Percentiles rank a stretch among this genome's conserved stretches.
phyloP scores from a whole-genome alignment of 768 basidiomycete genomes.

The Strobilomyces confusus region DNA sequence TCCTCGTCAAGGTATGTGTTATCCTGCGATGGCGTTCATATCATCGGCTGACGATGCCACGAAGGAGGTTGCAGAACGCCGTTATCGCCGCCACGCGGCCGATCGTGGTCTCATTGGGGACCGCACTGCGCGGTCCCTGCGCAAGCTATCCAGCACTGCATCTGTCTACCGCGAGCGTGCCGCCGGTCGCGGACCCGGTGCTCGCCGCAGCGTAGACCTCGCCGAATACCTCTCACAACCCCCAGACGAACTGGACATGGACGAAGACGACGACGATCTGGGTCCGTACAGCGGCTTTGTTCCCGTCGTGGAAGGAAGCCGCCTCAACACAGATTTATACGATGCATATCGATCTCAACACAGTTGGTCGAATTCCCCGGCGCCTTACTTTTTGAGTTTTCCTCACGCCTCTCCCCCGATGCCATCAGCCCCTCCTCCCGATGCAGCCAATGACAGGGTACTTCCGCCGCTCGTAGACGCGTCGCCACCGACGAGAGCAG shows the following conservation, averaged over 20 bases:
- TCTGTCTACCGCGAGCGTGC: constrained; percentile 51
- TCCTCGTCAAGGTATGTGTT: constrained; percentile 67
- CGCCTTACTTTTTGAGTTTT: constrained; percentile 21
- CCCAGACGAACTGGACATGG: constrained; percentile 54
- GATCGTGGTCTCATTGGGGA: constrained; percentile 65
- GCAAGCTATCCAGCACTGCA: constrained; percentile 48
- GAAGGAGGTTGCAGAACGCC: constrained; percentile 77
- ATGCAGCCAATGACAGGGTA: constrained; percentile 20
- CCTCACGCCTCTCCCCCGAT: constrained; percentile 27
- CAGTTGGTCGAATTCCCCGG: constrained; percentile 27
- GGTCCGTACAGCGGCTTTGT: constrained; percentile 36
- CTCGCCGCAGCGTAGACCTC: constrained; percentile 35
- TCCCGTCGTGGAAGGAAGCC: constrained; percentile 46
- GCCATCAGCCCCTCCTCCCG: constrained; percentile 24
- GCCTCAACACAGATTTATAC: constrained; percentile 57
- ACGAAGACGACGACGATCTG: constrained; percentile 69
- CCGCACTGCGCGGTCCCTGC: constrained; percentile 60
- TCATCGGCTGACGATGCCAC: constrained; percentile 1
- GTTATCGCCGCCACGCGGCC: constrained; percentile 44
- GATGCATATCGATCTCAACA: constrained; percentile 53
- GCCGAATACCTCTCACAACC: constrained; percentile 51
- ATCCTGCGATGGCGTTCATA: background rate
- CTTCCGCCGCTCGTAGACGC: constrained; percentile 29
- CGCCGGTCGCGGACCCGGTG: constrained; percentile 34
- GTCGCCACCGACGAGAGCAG: constrained; percentile 20